phyloP scores from a whole-genome alignment of 257 asterid species.

The Solanum tarijense region DNA sequence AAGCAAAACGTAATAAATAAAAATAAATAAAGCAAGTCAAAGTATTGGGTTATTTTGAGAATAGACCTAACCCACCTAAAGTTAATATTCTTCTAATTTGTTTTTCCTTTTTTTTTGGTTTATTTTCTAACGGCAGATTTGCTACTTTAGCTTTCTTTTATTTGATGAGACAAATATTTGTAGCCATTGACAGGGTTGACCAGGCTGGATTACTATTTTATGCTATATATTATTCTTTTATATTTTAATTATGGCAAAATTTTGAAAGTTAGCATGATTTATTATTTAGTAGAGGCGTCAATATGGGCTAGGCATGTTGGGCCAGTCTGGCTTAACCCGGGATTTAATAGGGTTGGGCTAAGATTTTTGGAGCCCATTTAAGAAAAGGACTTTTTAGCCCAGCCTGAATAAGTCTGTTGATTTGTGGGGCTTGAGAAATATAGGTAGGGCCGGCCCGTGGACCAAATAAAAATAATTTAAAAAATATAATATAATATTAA shows the following conservation, averaged over 20 bases:
- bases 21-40: background rate
- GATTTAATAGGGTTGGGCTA: too few relatives aligned
- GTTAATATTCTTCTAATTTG: background rate
- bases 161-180: background rate
- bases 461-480: too few relatives aligned
- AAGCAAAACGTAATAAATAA: too few relatives aligned
- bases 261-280: background rate
- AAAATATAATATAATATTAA: too few relatives aligned
- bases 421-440: too few relatives aligned
- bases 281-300: too few relatives aligned
- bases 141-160: background rate
- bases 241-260: background rate
- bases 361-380: too few relatives aligned
- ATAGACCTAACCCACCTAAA: background rate
- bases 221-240: background rate
- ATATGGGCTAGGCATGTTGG: too few relatives aligned
- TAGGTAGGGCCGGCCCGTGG: too few relatives aligned
- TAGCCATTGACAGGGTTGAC: background rate
- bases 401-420: too few relatives aligned
- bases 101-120: background rate
- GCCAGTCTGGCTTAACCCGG: too few relatives aligned
- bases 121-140: background rate
- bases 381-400: too few relatives aligned
- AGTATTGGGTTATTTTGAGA: background rate
- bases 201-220: background rate